Percentiles rank a stretch among this genome's conserved stretches.
Evolutionary conservation across 805 yeast species (phyloP).

Genomic region (Yarrowia sp.): DNA sequence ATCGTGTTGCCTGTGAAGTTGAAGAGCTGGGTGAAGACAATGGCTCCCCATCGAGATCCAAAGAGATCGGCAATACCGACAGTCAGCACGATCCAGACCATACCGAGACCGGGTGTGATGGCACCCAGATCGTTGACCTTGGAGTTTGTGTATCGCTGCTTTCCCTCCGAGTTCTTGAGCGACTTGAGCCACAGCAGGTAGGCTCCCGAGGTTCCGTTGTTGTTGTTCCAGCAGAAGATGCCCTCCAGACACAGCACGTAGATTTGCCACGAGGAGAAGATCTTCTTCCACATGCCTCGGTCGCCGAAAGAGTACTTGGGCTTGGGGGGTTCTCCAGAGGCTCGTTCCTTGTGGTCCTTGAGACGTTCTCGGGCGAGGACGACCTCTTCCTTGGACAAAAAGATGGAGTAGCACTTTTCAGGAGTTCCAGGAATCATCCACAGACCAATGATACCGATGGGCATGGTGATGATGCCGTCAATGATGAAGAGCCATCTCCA

Average conservation of each 20-base stretch:
- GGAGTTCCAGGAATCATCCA: slow-evolving; percentile 72
- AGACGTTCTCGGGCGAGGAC: slow-evolving; percentile 58
- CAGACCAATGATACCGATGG: slow-evolving; percentile 62
- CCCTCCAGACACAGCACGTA: slow-evolving; percentile 63
- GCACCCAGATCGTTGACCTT: slow-evolving; percentile 59
- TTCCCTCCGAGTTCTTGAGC: slow-evolving; percentile 43
- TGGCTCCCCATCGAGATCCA: slow-evolving; percentile 62
- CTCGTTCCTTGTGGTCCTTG: slow-evolving; percentile 38
- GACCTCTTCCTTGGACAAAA: slow-evolving; percentile 63
- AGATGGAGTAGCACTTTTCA: slow-evolving; percentile 58
- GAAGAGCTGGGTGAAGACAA: slow-evolving; percentile 59
- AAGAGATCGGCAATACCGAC: slow-evolving; percentile 56
- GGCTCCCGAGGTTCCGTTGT: slow-evolving; percentile 61
- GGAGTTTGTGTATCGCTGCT: slow-evolving; percentile 53
- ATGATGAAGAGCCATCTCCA: slow-evolving; percentile 78
- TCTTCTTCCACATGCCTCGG: slow-evolving; percentile 58
- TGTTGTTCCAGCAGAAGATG: slow-evolving; percentile 65
- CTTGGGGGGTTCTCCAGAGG: slow-evolving; percentile 37
- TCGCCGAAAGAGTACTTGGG: slow-evolving; percentile 50
- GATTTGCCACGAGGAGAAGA: slow-evolving; percentile 64
- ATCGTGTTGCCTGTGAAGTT: slow-evolving; percentile 60
- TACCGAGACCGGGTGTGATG: slow-evolving; percentile 65
- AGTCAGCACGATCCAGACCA: slow-evolving; percentile 50
- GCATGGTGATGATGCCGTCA: slow-evolving; percentile 65
- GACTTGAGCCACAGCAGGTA: slow-evolving; percentile 68